Evolutionary conservation across 1,139 yeast species (phyloP).

Genomic region (Suhomyces kunorum): DNA sequence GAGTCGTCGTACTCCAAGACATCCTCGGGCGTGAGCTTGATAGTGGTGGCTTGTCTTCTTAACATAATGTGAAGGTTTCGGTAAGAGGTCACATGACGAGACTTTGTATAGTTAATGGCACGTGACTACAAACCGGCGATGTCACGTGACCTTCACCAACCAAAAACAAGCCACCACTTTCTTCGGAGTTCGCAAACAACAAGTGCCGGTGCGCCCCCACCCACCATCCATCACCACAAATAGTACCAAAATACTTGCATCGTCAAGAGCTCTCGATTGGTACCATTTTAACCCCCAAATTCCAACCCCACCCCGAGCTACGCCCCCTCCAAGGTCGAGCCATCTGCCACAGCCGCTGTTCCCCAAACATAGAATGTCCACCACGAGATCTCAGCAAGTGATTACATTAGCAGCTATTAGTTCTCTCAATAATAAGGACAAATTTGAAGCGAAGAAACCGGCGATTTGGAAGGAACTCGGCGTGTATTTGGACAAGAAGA

Average conservation of each 20-base stretch:
- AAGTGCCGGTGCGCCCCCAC: neutral
- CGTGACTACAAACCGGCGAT: too few species aligned
- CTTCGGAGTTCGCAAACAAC: neutral
- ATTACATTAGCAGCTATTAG: conserved; percentile 31
- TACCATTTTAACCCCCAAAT: conserved; percentile 3
- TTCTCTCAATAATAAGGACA: conserved; percentile 23
- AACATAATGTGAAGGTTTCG: conserved; percentile 40
- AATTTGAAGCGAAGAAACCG: conserved; percentile 18
- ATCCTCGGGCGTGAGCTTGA: conserved; percentile 66
- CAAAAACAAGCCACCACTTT: neutral
- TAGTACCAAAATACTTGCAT: neutral
- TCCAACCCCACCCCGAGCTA: conserved; percentile 4
- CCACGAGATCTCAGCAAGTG: conserved; percentile 33
- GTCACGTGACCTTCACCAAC: neutral
- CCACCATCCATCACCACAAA: conserved; percentile 1
- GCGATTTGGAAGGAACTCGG: conserved; percentile 65
- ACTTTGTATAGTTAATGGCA: too few species aligned
- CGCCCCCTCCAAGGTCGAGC: conserved; percentile 1
- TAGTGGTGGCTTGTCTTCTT: conserved; percentile 64
- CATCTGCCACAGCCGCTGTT: neutral
- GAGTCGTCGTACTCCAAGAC: conserved; percentile 60
- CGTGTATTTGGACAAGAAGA: conserved; percentile 52
- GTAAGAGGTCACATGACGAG: neutral
- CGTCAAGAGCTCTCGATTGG: conserved; percentile 5
- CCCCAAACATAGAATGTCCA: conserved; percentile 25